Evolutionary conservation across 768 basidiomycete genomes (phyloP), one percentile per base, ranked within the genome.

Genomic region (Panaeolus cyanescens): DNA sequence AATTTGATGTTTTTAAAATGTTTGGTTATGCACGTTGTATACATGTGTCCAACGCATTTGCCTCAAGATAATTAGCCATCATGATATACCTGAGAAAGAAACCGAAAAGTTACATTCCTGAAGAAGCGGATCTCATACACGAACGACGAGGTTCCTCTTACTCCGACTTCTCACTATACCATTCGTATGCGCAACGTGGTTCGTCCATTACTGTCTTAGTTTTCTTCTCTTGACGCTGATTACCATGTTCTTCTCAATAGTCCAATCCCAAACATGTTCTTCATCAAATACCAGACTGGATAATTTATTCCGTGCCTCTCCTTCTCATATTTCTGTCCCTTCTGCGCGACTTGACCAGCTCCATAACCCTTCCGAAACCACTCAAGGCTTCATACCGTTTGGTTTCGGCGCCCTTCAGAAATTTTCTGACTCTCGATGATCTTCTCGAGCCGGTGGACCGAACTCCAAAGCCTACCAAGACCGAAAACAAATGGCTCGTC

Each of bases 361-460:
- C 32, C 30, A 28, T 50, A 1, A 28, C 22, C 15, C 5, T 50
- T 50, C 45, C 45, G 30, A 50, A 13, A 6, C 25, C 22, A 28
- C 10, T 50, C 25, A 9, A 28, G n/a, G 25, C 25, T 28, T 20
- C 66, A 45, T 70, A 70, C 63, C 63, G 58, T 33, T 59, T 40
- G 25, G 31, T 78, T 25, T 67, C 70, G 50, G 68, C 72, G 28
- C 86, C 85, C 1, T 85, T 86, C 64, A 69, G 72, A 20, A 81
- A 82, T 70, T 88, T 87, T 64, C 68, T 88, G 57, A 74, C 75
- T 9, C 69, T 81, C 10, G 77, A 82, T 55, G 85, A 87, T 68
- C 69, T 87, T n/a, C 73, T 75, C 36, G 80, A 80, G 50, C 70
- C 80, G 19, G 71, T 72, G 19, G 73, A 76, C 56, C 59, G 59